These are phyloP conservation scores for Phanerochaete sordida DNA, from an alignment of 768 basidiomycete species.

Conservation along the genomic window DNA sequence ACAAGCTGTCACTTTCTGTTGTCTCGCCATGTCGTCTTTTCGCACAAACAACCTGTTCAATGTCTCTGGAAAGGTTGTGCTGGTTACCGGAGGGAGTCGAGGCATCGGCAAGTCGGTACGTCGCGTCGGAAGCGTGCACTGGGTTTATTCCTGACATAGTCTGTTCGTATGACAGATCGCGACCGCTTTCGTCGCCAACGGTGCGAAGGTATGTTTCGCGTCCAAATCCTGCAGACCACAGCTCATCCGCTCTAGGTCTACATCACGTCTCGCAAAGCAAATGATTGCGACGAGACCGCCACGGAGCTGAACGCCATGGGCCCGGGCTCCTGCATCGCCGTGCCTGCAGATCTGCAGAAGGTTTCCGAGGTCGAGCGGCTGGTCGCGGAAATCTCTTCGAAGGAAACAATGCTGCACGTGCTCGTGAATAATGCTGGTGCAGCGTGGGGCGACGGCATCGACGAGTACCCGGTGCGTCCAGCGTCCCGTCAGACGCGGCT, in stretches of 20 bases:
- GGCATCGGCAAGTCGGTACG: slow-evolving; percentile 66
- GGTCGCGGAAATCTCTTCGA: slow-evolving; percentile 43
- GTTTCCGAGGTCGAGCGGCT: slow-evolving; percentile 51
- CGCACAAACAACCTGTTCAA: slow-evolving; percentile 39
- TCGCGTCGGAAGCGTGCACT: slow-evolving; percentile 21
- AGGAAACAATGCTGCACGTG: slow-evolving; percentile 52
- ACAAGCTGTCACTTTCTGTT: not conserved
- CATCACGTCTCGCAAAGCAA: slow-evolving; percentile 54
- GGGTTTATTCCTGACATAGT: slow-evolving; percentile 5
- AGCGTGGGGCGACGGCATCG: slow-evolving; percentile 47
- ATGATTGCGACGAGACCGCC: slow-evolving; percentile 50
- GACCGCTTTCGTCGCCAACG: slow-evolving; percentile 58
- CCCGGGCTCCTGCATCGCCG: slow-evolving; percentile 48
- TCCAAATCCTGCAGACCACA: not conserved
- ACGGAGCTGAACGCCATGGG: slow-evolving; percentile 49
- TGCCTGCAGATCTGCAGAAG: slow-evolving; percentile 54
- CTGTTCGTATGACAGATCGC: slow-evolving; percentile 46
- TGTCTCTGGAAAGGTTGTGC: slow-evolving; percentile 50
- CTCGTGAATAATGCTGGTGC: slow-evolving; percentile 66
- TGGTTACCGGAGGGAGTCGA: slow-evolving; percentile 64
- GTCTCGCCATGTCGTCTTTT: slow-evolving; percentile 32
- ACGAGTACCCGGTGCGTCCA: slow-evolving; percentile 40
- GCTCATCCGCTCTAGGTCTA: slow-evolving; percentile 42
- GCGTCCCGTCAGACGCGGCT: not conserved
- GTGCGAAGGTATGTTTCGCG: slow-evolving; percentile 41